Evolutionary conservation across 208 protist species (phyloP).

Genomic region (Leishmania martiniquensis): DNA sequence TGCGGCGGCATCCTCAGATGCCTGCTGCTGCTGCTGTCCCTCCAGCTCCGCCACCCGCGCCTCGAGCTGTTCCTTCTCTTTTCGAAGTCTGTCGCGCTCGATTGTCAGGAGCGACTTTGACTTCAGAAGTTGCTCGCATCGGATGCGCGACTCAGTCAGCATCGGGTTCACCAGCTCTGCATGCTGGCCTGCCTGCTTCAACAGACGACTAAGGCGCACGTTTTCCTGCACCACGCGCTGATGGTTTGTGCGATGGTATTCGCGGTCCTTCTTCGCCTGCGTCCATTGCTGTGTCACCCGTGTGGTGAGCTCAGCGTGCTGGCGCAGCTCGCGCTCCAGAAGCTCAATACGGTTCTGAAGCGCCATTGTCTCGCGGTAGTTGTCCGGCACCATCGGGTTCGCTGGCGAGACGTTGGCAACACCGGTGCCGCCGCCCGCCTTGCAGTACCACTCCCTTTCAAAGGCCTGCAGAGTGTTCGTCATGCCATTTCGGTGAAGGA

Average conservation of each 20-base stretch:
- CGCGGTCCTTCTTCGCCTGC: constrained; percentile 85
- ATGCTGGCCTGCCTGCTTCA: constrained; percentile 77
- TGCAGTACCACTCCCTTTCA: constrained; percentile 88
- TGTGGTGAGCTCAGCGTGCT: constrained; percentile 82
- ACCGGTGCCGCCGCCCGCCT: constrained; percentile 21
- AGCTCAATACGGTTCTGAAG: constrained; percentile 80
- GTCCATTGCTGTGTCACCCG: constrained; percentile 78
- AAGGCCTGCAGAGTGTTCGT: constrained; percentile 81
- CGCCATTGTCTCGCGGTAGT: constrained; percentile 84
- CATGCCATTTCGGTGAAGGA: constrained; percentile 86
- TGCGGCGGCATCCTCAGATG: constrained; percentile 4
- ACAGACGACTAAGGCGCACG: constrained; percentile 64
- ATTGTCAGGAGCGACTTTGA: constrained; percentile 79
- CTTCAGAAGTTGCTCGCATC: constrained; percentile 84
- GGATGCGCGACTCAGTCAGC: constrained; percentile 79
- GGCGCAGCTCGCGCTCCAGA: constrained; percentile 78
- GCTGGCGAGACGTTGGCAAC: constrained; percentile 43
- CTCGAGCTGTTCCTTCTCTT: constrained; percentile 66
- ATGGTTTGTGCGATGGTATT: constrained; percentile 90
- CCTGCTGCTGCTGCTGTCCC: constrained; percentile 17
- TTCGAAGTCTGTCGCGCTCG: constrained; percentile 79
- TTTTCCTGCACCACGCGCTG: constrained; percentile 91
- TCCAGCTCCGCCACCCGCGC: constrained; percentile 65
- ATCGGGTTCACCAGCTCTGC: constrained; percentile 81
- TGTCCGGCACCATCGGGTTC: constrained; percentile 80